phyloP scores from a whole-genome alignment of 371 early-diverging fungal species.

The Haplosporangium sp. region DNA sequence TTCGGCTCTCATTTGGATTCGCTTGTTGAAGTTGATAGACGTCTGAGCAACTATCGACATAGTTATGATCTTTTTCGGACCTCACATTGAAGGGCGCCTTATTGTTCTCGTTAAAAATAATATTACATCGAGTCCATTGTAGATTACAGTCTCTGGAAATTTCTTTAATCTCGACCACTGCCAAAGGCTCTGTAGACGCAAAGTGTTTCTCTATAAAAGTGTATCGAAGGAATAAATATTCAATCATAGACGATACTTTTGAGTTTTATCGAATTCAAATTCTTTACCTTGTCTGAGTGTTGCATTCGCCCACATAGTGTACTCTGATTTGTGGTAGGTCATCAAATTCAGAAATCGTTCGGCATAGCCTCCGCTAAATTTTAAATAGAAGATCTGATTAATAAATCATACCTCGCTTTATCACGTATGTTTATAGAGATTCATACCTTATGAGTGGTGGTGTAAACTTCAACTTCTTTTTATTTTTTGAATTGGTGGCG shows the following conservation, averaged over 20 bases:
- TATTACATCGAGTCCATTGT: slow-evolving; percentile 34
- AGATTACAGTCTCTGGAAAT: slow-evolving; percentile 17
- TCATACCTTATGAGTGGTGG: slow-evolving; percentile 40
- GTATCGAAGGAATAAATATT: too few species aligned
- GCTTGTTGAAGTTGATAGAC: not conserved
- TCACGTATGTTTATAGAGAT: not conserved
- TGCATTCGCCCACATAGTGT: slow-evolving; percentile 42
- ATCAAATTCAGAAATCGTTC: slow-evolving; percentile 26
- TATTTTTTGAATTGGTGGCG: not conserved
- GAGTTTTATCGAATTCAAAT: not conserved
- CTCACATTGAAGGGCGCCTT: slow-evolving; percentile 24
- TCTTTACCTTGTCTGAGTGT: slow-evolving; percentile 27
- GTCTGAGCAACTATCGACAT: too few species aligned
- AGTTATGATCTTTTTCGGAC: not conserved
- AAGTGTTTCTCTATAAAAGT: slow-evolving; percentile 16
- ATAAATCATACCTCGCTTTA: not conserved
- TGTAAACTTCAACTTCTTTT: slow-evolving; percentile 20
- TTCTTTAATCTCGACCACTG: slow-evolving; percentile 9
- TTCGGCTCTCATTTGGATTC: not conserved
- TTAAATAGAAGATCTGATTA: not conserved
- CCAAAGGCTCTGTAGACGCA: slow-evolving; percentile 42
- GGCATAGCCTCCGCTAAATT: slow-evolving; percentile 47
- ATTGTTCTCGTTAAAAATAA: slow-evolving; percentile 16
- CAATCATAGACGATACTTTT: not conserved
- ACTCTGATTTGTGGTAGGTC: slow-evolving; percentile 40